Percentiles rank a stretch among this genome's conserved stretches.
These are phyloP conservation scores for Porcisia hertigi DNA, from an alignment of 208 protist species.

Conservation along the genomic window DNA sequence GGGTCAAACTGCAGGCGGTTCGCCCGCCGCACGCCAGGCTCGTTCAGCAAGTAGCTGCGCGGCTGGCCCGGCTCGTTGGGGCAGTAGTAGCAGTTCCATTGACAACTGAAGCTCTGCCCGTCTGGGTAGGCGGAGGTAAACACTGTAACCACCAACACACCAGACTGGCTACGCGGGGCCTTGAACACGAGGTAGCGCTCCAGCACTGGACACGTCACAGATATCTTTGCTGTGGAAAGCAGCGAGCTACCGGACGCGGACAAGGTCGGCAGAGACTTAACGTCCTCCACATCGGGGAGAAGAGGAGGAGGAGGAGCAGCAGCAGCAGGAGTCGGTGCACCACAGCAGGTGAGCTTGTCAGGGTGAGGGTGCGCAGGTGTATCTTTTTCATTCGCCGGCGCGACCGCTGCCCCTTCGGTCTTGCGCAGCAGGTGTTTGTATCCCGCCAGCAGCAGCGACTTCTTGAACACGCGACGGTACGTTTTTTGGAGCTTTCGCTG, in stretches of 20 bases:
- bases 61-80: constrained; percentile 91
- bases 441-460: constrained; percentile 74
- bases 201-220: constrained; percentile 33
- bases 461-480: constrained; percentile 66
- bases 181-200: constrained; percentile 81
- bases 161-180: constrained; percentile 84
- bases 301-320: too few species aligned
- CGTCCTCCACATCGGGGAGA: constrained; percentile 36
- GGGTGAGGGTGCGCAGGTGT: neutral
- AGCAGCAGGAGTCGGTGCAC: neutral
- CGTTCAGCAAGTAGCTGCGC: constrained; percentile 89
- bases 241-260: neutral
- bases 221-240: neutral
- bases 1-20: constrained; percentile 85
- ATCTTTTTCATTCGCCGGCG: neutral
- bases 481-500: constrained; percentile 71
- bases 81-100: constrained; percentile 95
- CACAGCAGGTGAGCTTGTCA: neutral
- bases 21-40: constrained; percentile 87
- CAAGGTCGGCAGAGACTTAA: neutral
- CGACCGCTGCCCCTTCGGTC: neutral
- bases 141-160: constrained; percentile 92
- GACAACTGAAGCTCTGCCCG: constrained; percentile 85
- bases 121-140: constrained; percentile 90
- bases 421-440: constrained; percentile 65